A percentile compares a stretch with the other conserved stretches of the same genome.
These are phyloP conservation scores for Metroxylon sagu DNA, from an alignment of 176 grass and related monocot species.

Conservation along the genomic window DNA sequence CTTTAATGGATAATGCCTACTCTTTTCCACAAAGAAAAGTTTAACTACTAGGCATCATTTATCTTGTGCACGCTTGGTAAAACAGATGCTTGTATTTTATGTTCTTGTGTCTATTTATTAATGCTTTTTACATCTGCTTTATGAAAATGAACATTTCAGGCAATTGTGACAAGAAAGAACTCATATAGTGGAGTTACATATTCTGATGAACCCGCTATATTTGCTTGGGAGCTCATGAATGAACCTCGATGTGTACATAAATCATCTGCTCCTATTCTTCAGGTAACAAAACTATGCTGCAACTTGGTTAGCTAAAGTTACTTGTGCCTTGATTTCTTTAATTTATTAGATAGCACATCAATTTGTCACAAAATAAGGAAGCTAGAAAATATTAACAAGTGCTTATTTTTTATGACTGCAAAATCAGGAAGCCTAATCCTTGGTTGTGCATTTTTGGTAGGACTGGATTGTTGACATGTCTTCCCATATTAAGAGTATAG, in stretches of 20 bases:
- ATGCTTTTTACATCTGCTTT: not conserved
- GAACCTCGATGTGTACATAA: constrained; percentile 80
- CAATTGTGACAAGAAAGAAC: constrained; percentile 75
- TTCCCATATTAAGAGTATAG: constrained; percentile 59
- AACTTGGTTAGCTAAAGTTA: too few relatives aligned
- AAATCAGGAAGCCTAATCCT: too few relatives aligned
- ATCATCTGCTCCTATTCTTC: constrained; percentile 63
- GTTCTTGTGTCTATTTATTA: too few relatives aligned
- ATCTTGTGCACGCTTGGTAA: too few relatives aligned
- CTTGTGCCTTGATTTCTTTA: too few relatives aligned
- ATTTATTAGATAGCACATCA: not conserved
- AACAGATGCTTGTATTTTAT: too few relatives aligned
- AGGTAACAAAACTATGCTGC: constrained; percentile 26
- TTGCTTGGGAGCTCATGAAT: constrained; percentile 98
- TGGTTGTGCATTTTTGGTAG: constrained; percentile 24
- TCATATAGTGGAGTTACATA: constrained; percentile 85
- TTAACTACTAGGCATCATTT: too few relatives aligned
- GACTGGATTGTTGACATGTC: constrained; percentile 92
- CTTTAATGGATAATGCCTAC: too few relatives aligned
- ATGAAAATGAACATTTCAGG: constrained; percentile 25
- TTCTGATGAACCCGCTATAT: constrained; percentile 83
- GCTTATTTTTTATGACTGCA: too few relatives aligned
- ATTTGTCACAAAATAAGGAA: not conserved
- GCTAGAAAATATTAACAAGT: not conserved
- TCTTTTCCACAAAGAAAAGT: too few relatives aligned